These are phyloP conservation scores for Rhodotorula graminis DNA, from an alignment of 768 basidiomycete species.

Conservation along the genomic window DNA sequence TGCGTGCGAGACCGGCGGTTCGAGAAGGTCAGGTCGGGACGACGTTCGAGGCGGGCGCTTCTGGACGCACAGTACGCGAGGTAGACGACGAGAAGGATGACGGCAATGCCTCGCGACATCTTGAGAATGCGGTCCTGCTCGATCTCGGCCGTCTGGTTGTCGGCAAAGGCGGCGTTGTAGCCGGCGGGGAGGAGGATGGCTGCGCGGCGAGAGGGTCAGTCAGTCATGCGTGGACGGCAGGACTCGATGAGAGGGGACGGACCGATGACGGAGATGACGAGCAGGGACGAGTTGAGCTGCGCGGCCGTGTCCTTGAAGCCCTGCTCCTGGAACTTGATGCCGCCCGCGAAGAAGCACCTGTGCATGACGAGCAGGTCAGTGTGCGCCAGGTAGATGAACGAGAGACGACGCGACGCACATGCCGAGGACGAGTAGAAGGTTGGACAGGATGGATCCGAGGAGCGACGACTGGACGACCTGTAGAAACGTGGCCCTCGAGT, in stretches of 20 bases:
- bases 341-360: slow-evolving; percentile 33
- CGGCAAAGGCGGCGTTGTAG: slow-evolving; percentile 54
- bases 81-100: slow-evolving; percentile 73
- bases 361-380: too few relatives aligned
- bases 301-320: slow-evolving; percentile 34
- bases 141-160: not conserved
- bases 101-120: slow-evolving; percentile 48
- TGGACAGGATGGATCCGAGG: slow-evolving; percentile 76
- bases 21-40: not conserved
- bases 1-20: not conserved
- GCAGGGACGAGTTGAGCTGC: slow-evolving; percentile 42
- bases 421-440: slow-evolving; percentile 65
- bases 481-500: too few relatives aligned
- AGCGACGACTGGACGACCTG: slow-evolving; percentile 63
- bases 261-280: slow-evolving; percentile 37
- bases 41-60: too few relatives aligned
- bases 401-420: not conserved
- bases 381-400: too few relatives aligned
- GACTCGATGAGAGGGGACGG: not conserved
- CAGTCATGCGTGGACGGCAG: not conserved
- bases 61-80: slow-evolving; percentile 53
- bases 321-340: slow-evolving; percentile 32
- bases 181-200: slow-evolving; percentile 53
- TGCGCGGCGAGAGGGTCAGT: not conserved
- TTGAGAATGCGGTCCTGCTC: slow-evolving; percentile 35